These are phyloP conservation scores for Daldinia loculata DNA, from an alignment of 495 filamentous ascomycete species.

Conservation along the genomic window DNA sequence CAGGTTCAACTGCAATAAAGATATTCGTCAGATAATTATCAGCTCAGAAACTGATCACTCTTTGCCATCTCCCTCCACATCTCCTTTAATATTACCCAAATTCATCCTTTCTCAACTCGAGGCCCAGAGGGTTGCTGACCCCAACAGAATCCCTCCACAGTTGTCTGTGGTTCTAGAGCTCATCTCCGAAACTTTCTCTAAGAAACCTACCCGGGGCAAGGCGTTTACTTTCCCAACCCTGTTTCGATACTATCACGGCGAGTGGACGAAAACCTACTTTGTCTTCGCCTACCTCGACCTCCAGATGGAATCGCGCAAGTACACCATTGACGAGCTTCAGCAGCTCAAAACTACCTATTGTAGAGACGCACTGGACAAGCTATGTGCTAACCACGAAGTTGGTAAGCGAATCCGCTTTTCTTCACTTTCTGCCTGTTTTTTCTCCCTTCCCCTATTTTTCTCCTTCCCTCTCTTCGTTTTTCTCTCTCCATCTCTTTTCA, in stretches of 20 bases:
- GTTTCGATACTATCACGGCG: conserved; percentile 43
- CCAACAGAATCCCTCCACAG: conserved; percentile 20
- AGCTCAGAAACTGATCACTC: background rate
- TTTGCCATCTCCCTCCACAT: background rate
- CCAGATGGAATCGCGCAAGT: conserved; percentile 49
- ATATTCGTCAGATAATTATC: conserved; percentile 7
- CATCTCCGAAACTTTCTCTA: conserved; percentile 28
- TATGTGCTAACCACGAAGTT: conserved; percentile 46
- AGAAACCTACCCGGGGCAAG: background rate
- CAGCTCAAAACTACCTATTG: conserved; percentile 35
- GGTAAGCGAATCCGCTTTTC: conserved; percentile 41
- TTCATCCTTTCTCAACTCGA: conserved; percentile 53
- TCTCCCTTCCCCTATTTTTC: background rate
- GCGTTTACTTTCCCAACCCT: conserved; percentile 37
- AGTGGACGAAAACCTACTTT: conserved; percentile 38
- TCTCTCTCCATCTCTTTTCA: background rate
- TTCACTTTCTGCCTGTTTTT: background rate
- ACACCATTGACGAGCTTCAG: conserved; percentile 52
- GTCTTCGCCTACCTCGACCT: conserved; percentile 46
- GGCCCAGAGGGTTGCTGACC: conserved; percentile 46
- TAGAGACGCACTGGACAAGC: conserved; percentile 14
- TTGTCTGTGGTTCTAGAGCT: conserved; percentile 41
- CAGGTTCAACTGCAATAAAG: background rate
- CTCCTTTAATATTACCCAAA: background rate
- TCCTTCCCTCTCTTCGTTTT: background rate